Percentiles rank a stretch among this genome's conserved stretches.
Evolutionary conservation across 192 early-diverging fungal genomes (phyloP).

Genomic region (Backusella tarrabulga): DNA sequence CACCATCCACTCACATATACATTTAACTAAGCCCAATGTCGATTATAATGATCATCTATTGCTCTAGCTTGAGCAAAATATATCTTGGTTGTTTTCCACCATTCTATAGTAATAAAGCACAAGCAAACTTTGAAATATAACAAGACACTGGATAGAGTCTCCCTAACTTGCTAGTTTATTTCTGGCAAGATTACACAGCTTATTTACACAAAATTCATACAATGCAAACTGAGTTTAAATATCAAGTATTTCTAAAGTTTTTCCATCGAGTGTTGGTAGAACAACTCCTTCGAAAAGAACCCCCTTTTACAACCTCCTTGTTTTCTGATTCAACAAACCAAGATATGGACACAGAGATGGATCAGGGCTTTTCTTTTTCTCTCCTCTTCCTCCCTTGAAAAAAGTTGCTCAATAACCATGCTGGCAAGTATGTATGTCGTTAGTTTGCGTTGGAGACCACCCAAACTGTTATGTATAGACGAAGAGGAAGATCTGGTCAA

Average conservation of each 20-base stretch:
- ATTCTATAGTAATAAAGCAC: no score
- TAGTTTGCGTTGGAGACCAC: constrained; percentile 9
- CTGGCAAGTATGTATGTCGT: constrained; percentile 5
- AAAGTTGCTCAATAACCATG: background rate
- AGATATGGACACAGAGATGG: background rate
- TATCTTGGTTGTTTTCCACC: no score
- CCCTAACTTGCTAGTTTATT: no score
- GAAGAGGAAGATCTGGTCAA: background rate
- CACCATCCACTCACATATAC: no score
- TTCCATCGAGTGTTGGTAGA: background rate
- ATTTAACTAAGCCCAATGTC: no score
- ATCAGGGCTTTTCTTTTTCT: background rate
- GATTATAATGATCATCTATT: no score
- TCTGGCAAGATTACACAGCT: no score
- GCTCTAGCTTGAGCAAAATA: no score
- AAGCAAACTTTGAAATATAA: no score
- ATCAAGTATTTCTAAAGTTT: background rate
- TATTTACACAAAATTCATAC: no score
- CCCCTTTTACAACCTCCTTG: background rate
- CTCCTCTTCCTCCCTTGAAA: background rate
- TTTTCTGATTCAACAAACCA: constrained; percentile 4
- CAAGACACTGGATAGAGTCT: no score
- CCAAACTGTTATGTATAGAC: background rate
- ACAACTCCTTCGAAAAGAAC: background rate
- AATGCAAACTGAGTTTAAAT: background rate